phyloP scores from a whole-genome alignment of 257 asterid genomes.

The Scutellaria baicalensis region DNA sequence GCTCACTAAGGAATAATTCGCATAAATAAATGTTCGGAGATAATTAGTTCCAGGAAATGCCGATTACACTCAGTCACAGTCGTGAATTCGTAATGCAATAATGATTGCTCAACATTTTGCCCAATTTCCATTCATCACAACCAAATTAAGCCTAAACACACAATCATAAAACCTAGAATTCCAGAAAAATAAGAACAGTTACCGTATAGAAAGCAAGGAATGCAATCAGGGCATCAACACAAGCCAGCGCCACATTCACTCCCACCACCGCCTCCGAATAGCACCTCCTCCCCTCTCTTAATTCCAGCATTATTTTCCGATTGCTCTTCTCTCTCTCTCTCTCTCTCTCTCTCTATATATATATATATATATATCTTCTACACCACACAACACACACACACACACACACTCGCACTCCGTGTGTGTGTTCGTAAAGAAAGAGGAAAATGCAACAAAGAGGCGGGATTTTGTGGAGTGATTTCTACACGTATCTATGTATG shows the following conservation, averaged over 20 bases:
- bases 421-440: not conserved
- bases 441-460: slow-evolving; percentile 6
- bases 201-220: slow-evolving; percentile 68
- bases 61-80: not conserved
- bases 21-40: not conserved
- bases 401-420: slow-evolving; percentile 8
- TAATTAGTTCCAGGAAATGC: not conserved
- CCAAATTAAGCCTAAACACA: not conserved
- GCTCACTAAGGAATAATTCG: not conserved
- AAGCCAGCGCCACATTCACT: slow-evolving; percentile 60
- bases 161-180: not conserved
- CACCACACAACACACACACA: slow-evolving; percentile 17
- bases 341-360: no score
- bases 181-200: not conserved
- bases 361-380: not conserved
- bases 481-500: not conserved
- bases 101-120: not conserved
- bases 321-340: not conserved
- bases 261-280: slow-evolving; percentile 55
- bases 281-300: slow-evolving; percentile 51
- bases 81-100: not conserved
- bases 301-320: slow-evolving; percentile 36
- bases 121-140: not conserved
- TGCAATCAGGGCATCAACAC: slow-evolving; percentile 62
- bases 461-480: not conserved